These are phyloP conservation scores for Aspergillus mulundensis DNA, from an alignment of 495 filamentous ascomycete species.

Conservation along the genomic window DNA sequence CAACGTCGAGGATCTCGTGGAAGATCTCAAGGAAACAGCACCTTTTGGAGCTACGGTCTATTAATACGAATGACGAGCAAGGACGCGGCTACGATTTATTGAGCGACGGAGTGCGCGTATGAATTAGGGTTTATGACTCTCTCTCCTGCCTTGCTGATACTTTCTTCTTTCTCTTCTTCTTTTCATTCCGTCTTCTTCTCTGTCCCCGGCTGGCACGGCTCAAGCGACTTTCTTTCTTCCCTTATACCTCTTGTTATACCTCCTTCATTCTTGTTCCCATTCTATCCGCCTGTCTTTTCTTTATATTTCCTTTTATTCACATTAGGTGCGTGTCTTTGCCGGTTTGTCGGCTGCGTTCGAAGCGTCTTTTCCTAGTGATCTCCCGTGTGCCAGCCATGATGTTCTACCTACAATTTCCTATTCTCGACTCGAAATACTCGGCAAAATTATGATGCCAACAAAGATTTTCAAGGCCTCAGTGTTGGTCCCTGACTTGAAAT, in stretches of 20 bases:
- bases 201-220: constrained; percentile 17
- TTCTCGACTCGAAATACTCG: neutral
- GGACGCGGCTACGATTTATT: constrained; percentile 16
- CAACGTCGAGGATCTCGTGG: constrained; percentile 88
- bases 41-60: constrained; percentile 47
- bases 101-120: constrained; percentile 21
- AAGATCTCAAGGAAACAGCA: constrained; percentile 78
- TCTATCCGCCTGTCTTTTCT: constrained; percentile 6
- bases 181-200: constrained; percentile 5
- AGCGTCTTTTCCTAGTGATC: constrained; percentile 2
- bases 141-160: constrained; percentile 12
- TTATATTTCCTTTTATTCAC: constrained; percentile 1
- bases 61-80: constrained; percentile 17
- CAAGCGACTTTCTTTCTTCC: neutral
- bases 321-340: neutral
- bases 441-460: constrained; percentile 8
- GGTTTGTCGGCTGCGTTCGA: neutral
- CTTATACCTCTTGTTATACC: neutral
- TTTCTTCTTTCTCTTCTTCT: constrained; percentile 18
- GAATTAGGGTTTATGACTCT: constrained; percentile 19
- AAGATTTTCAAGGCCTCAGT: neutral
- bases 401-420: neutral
- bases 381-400: constrained; percentile 13
- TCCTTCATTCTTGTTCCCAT: constrained; percentile 8
- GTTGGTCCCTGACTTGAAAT: neutral